Conservation (phyloP, 768 basidiomycete genomes). For the Leccinum disarticulatum region DNA sequence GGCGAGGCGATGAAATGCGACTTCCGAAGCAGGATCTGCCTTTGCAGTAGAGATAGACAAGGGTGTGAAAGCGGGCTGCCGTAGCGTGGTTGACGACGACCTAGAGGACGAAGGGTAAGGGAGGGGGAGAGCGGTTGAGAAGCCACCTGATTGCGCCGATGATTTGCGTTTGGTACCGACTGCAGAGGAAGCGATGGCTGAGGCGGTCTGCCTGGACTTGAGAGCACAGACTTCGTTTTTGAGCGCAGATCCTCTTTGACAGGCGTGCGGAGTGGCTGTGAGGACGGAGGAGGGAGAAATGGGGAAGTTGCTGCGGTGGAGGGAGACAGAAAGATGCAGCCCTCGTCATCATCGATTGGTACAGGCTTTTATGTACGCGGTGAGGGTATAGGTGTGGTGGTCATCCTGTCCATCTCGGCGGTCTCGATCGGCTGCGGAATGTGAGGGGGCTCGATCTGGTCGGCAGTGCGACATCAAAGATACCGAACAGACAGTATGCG, state of each 20-base stretch:
- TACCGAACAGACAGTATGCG: too few species aligned
- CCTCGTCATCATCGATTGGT: conserved; percentile 54
- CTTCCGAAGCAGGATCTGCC: conserved; percentile 33
- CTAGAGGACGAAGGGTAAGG: too few species aligned
- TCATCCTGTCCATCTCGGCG: too few species aligned
- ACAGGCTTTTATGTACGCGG: conserved; percentile 37
- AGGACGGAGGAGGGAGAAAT: conserved; percentile 43
- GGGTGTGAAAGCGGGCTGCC: conserved; percentile 43
- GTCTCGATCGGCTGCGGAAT: too few species aligned
- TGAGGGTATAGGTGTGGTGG: conserved; percentile 32
- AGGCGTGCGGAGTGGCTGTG: conserved; percentile 59
- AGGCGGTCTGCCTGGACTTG: conserved; percentile 29
- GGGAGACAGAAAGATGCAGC: conserved; percentile 56
- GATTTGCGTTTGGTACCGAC: conserved; percentile 71
- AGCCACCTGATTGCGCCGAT: conserved; percentile 42
- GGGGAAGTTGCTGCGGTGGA: conserved; percentile 39
- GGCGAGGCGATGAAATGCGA: conserved; percentile 36
- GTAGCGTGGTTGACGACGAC: conserved; percentile 43
- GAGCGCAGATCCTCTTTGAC: conserved; percentile 49
- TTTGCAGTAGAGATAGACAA: conserved; percentile 36
- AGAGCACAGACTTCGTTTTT: conserved; percentile 42
- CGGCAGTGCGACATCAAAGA: too few species aligned
- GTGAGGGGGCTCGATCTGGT: too few species aligned
- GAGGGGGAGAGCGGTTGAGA: conserved; percentile 30
- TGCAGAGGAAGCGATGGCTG: conserved; percentile 33